Base-by-base conservation (phyloP, 352 stramenopile species). In the Globisporangium nunn region DNA sequence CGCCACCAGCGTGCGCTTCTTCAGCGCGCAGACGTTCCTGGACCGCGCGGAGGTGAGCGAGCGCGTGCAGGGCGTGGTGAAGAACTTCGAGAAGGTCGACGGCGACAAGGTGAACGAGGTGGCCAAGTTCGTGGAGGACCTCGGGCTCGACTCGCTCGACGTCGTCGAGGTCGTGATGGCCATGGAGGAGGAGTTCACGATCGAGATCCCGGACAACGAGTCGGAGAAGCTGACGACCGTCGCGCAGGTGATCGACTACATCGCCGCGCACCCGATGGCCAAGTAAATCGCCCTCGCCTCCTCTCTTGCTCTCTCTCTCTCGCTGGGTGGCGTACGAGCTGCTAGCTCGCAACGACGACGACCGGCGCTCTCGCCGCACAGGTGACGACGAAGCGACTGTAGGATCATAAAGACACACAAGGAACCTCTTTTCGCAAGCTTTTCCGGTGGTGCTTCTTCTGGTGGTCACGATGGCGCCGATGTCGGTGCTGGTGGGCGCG, bases 81-180 rank as follows among this genome's bases (percentile, higher is more conserved):
- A 99, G 88, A 99, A 98, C 76, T 99, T 99, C 72, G 97, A 99
- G 68, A 99, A 99, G 88, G 96, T 99, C 40, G 92, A 99, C 65
- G 71, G 75, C 40, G 78, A 88, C 61, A 98, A 98, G 79, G 86
- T 96, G 50, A 85, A 82, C 58, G 80, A 93, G 57, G 78, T 59
- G 44, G 93, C 96, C 67, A 95, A 93, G 70, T 99, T 99, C 80
- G 95, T 98, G 54, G 96, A 97, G 54, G 95, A 99, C 81, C 85
- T 99, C 50, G 96, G 96, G 50, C 85, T 99, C 51, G 97, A 99
- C 80, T 99, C 96, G 59, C 88, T 99, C 55, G 97, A 99, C 81
- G 83, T 92, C 48, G 86, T 95, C 17, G 85, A 96, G 70, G 83
- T 97, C 61, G 95, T 99, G 52, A 99, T 99, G 97, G 97, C 97